These are phyloP conservation scores for Phialophora macrospora DNA, from an alignment of 2,329 filamentous ascomycete genomes.

Conservation along the genomic window DNA sequence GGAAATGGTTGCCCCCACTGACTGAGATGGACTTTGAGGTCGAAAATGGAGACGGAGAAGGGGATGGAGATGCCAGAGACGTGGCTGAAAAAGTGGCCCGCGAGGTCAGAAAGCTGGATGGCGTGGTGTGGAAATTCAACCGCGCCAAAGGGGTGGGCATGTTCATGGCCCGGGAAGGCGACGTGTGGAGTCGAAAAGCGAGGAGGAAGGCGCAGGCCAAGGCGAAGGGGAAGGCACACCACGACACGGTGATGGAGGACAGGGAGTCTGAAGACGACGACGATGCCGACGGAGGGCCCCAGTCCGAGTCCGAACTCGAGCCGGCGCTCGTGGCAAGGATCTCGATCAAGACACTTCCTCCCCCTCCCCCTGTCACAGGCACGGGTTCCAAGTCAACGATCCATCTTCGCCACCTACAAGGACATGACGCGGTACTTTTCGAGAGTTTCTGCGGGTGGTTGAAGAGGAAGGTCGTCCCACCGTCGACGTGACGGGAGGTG, in stretches of 20 bases:
- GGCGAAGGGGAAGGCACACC: conserved; percentile 44
- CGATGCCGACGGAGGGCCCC: background rate
- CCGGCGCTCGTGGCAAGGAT: conserved; percentile 28
- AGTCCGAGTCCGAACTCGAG: conserved; percentile 20
- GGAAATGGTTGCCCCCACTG: conserved; percentile 59
- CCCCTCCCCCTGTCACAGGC: background rate
- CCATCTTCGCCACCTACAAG: conserved; percentile 73
- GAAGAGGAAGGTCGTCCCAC: conserved; percentile 55
- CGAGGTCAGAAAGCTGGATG: conserved; percentile 61
- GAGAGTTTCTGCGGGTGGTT: conserved; percentile 87
- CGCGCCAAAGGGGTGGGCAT: conserved; percentile 58
- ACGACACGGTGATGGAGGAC: conserved; percentile 55
- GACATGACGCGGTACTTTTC: conserved; percentile 73
- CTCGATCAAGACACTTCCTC: conserved; percentile 1
- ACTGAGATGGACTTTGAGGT: conserved; percentile 54
- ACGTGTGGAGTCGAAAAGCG: conserved; percentile 79
- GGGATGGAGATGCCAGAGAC: background rate
- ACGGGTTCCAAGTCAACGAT: conserved; percentile 43
- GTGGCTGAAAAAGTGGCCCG: conserved; percentile 49
- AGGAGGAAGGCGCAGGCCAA: conserved; percentile 57
- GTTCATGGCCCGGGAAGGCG: conserved; percentile 65
- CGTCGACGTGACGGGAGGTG: background rate
- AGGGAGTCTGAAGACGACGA: conserved; percentile 36
- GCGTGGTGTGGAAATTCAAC: conserved; percentile 69
- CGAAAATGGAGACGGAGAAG: conserved; percentile 43